Evolutionary conservation across 176 grass and related monocot species (phyloP), one percentile per base, ranked within the genome.

Genomic region (Rhipidocladum racemiflorum): DNA sequence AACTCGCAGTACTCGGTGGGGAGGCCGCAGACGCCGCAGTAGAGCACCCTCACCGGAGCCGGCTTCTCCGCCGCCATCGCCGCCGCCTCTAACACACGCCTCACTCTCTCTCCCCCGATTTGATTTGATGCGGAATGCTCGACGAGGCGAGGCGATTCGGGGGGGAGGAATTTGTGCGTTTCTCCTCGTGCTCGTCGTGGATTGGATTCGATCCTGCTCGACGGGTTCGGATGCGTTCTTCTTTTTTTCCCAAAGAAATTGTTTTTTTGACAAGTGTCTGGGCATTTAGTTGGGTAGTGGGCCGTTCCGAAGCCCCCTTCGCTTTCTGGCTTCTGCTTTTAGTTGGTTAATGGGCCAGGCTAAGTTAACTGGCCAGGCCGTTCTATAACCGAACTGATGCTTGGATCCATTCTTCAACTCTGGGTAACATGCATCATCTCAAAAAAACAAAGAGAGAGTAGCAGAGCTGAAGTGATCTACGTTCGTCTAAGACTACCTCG

Each of bases 1-100:
- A 99, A 99, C 91, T 99, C 97, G 87, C 97, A 96, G 92, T 99
- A 99, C 83, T 96, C 97, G 0, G 97, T 89, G 20, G 93, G 93
- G 50, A 99, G 92, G 44, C 93, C 87, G 70, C 93, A 96, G 9
- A 89, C 91, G 81, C 91, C 97, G 77, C 93, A 99, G 85, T 94
- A 99, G 9, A 94, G 83, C 67, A 99, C 91, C 68, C 78, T 88
- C 83, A 92, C 89, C 64, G 92, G 87, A 59, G 92, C 88, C 49
- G 80, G 89, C 69, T 99, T 94, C 69, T 90, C 97, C 69, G 91
- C 72, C 87, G 90, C 77, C 87, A 86, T 77, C 61, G 64, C 77
- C 73, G 70, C 51, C 48, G 70, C 77, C 51, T 24, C 61, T 75
- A 3, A 29, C 60, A 30, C 7, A 16, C 61, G 18, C 51, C 46